Evolutionary conservation across 495 filamentous ascomycete genomes (phyloP).

Genomic region (Xylona heveae): DNA sequence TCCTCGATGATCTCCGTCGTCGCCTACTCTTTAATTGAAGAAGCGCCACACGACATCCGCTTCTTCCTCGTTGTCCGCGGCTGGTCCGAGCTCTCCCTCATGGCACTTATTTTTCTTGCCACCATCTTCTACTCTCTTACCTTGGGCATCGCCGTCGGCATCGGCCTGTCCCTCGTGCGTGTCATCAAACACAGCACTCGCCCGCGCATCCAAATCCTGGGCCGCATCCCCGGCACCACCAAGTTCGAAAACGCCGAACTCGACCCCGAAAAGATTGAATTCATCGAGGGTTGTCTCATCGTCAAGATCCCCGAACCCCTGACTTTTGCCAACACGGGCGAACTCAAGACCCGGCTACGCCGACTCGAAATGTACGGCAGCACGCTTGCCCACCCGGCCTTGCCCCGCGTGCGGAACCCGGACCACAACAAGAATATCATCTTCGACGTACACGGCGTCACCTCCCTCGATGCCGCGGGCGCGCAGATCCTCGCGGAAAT

Average conservation of each 20-base stretch:
- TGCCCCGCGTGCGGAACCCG: slow-evolving; percentile 46
- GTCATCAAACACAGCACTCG: slow-evolving; percentile 78
- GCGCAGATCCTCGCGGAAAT: slow-evolving; percentile 85
- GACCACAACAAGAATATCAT: slow-evolving; percentile 76
- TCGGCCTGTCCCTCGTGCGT: slow-evolving; percentile 69
- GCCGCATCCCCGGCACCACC: slow-evolving; percentile 58
- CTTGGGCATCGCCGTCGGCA: slow-evolving; percentile 72
- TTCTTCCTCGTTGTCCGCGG: slow-evolving; percentile 81
- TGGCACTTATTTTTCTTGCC: slow-evolving; percentile 69
- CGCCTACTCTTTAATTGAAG: slow-evolving; percentile 84
- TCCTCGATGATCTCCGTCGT: slow-evolving; percentile 91
- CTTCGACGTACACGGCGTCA: slow-evolving; percentile 93
- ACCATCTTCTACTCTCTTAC: slow-evolving; percentile 87
- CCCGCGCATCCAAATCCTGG: slow-evolving; percentile 91
- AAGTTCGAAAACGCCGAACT: slow-evolving; percentile 81
- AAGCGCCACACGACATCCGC: slow-evolving; percentile 70
- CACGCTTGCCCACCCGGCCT: slow-evolving; percentile 59
- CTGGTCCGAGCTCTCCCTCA: slow-evolving; percentile 65
- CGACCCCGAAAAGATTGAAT: slow-evolving; percentile 54
- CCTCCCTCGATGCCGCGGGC: slow-evolving; percentile 76
- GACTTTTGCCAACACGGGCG: slow-evolving; percentile 93
- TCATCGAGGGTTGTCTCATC: slow-evolving; percentile 79
- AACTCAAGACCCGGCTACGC: slow-evolving; percentile 63
- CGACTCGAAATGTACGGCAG: slow-evolving; percentile 78
- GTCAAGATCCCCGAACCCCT: slow-evolving; percentile 94